Evolutionary conservation across 345 rosid genomes (phyloP).

Genomic region (Rhizophora mangle): DNA sequence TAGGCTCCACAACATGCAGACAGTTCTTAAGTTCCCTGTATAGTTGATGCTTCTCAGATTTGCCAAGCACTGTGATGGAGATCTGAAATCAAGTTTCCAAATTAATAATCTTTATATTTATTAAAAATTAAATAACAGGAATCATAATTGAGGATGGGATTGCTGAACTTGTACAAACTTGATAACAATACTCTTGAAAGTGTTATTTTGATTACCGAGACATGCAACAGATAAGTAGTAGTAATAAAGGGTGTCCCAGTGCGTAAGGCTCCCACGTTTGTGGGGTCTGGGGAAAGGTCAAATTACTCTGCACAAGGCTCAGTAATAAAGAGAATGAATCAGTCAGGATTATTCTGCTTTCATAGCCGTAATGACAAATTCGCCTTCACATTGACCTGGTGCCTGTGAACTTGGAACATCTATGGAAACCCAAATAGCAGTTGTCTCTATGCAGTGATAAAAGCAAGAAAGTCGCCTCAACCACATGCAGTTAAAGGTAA

Average conservation of each 20-base stretch:
- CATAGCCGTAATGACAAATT: slow-evolving; percentile 61
- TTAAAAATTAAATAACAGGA: neutral
- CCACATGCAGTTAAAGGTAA: slow-evolving; percentile 7
- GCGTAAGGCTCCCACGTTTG: no score
- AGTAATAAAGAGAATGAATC: no score
- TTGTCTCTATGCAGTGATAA: slow-evolving; percentile 58
- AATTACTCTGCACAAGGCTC: slow-evolving; percentile 38
- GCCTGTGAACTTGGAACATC: slow-evolving; percentile 81
- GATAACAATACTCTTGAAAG: no score
- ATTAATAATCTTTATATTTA: neutral
- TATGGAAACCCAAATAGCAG: slow-evolving; percentile 80
- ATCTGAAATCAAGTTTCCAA: slow-evolving; percentile 29
- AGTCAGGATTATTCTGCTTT: slow-evolving; percentile 20
- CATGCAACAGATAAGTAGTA: slow-evolving; percentile 14
- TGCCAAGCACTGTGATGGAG: slow-evolving; percentile 40
- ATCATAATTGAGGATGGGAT: neutral
- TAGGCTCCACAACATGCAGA: slow-evolving; percentile 65
- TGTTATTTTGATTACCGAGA: no score
- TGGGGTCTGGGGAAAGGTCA: no score
- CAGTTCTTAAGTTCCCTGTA: slow-evolving; percentile 61
- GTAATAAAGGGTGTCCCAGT: neutral
- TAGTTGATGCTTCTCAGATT: slow-evolving; percentile 62
- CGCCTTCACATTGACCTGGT: slow-evolving; percentile 87
- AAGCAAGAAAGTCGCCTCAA: slow-evolving; percentile 16
- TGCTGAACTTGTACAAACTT: neutral